These are phyloP conservation scores for Zostera marina DNA, from an alignment of 116 monocot species.

Conservation along the genomic window DNA sequence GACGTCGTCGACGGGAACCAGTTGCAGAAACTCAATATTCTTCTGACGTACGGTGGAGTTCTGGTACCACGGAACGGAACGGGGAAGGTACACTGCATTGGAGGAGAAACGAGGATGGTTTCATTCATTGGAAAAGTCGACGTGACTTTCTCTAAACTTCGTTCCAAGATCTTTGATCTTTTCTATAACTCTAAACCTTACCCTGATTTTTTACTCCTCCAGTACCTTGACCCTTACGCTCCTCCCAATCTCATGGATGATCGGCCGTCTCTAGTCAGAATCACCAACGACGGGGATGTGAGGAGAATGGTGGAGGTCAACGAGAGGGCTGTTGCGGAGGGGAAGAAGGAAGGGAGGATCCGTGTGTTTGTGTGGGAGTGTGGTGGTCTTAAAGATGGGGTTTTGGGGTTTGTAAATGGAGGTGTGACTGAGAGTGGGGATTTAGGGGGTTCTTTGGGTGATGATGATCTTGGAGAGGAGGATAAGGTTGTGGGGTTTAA, in stretches of 20 bases:
- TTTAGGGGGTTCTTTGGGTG: neutral
- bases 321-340: neutral
- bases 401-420: neutral
- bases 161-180: neutral
- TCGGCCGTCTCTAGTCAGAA: neutral
- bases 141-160: neutral
- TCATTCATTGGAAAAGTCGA: neutral
- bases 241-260: conserved; percentile 1
- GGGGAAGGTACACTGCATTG: neutral
- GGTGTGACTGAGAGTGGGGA: neutral
- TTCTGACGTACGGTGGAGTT: neutral
- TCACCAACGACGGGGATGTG: neutral
- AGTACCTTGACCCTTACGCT: neutral
- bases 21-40: neutral
- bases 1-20: neutral
- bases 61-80: neutral
- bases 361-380: neutral
- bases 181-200: neutral
- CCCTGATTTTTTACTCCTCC: neutral
- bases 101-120: neutral
- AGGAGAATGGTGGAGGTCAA: neutral
- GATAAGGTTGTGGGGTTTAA: neutral
- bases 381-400: neutral
- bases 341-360: neutral
- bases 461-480: neutral